Evolutionary conservation across 2,329 filamentous ascomycete species (phyloP), one percentile per base, ranked within the genome.

Genomic region (Blastomyces emzantsi): DNA sequence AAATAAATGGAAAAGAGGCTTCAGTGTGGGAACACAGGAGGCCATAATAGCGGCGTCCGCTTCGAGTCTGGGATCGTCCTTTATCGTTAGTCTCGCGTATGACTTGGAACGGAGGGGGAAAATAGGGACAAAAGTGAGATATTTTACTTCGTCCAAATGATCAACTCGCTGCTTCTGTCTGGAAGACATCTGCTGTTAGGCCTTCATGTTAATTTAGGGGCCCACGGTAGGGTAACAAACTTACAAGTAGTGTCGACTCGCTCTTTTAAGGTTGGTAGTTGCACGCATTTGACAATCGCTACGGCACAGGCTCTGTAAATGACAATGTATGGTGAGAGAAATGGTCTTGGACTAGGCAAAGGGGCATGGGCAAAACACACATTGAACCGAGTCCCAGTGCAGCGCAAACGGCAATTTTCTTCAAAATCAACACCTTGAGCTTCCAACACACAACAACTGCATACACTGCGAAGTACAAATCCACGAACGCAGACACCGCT

Each of bases 1-100:
- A 33, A 55, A 55, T 3, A 55, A 17, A 7, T 33, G 52, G 7
- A 36, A 55, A 55, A 55, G 25, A 7, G 52, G 52, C 28, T 55
- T 55, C 1, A 76, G 67, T 41, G 71, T 74, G 9, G 74, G 74
- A 49, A 76, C 75, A 66, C 74, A 75, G 3, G 72, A 70, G 13
- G 73, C 73, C 56, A 75, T 72, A 55, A 76, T 72, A 65, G 74
- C 67, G 45, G 71, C 67, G 63, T 74, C 72, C 13, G 69, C 70
- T 67, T 75, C 73, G 61, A 75, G 66, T 55, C 71, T 71, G 22
- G 47, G 49, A 54, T 39, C 15, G 7, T 36, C 2, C n/a, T 22
- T 30, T 13, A 36, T 36, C 19, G 52, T 55, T 25, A 55, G 52
- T 30, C 52, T 36, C 52, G 30, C 2, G 7, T 0, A 33, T 7